Base-by-base conservation (phyloP, 2,329 filamentous ascomycete genomes). In the Lizonia empirigonia region DNA sequence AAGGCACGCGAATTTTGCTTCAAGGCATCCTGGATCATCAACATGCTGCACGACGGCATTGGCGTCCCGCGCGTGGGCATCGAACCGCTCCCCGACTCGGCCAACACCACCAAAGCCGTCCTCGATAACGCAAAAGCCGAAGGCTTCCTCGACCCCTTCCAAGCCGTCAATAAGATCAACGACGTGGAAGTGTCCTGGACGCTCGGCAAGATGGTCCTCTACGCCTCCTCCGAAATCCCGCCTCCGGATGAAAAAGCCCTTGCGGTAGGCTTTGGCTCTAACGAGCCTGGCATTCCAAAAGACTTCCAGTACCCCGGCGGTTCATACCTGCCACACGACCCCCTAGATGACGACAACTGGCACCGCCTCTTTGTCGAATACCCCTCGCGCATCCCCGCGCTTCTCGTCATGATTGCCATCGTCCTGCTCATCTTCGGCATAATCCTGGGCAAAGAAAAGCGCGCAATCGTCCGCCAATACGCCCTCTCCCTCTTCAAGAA, bases 11-110 rank as follows among this genome's bases (percentile, higher is more conserved):
- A 96, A 68, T 89, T 96, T 1, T 99, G 94, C 72, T 99, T 99
- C 81, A 99, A 99, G 73, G 92, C 94, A 0, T 94, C 91, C 5
- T 99, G 95, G 94, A 79, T 99, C 35, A 96, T 99, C 69, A 99
- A 95, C 64, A 87, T 99, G 67, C 80, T 99, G 4, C 93, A 99
- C 66, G 90, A 97, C 56, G 94, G 94, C 2, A 97, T 99, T 59
- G 95, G 94, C 0, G 86, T 99, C 42, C 95, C 95, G 5, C 84
- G 92, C 41, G 80, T 94, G 5, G 91, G 90, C 0, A 75, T 96
- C 12, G 93, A 96, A 62, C 78, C 84, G 16, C 79, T 81, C 0
- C 70, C 74, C 8, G 69, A 71, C 7, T 77, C 76, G 12, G 79
- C 84, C 51, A 96, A 96, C 67, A 82, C 85, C 8, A 91, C 90